Percentiles rank a stretch among this genome's conserved stretches.
Conservation (phyloP, 371 early-diverging fungal species). For the Actinomucor elegans region DNA sequence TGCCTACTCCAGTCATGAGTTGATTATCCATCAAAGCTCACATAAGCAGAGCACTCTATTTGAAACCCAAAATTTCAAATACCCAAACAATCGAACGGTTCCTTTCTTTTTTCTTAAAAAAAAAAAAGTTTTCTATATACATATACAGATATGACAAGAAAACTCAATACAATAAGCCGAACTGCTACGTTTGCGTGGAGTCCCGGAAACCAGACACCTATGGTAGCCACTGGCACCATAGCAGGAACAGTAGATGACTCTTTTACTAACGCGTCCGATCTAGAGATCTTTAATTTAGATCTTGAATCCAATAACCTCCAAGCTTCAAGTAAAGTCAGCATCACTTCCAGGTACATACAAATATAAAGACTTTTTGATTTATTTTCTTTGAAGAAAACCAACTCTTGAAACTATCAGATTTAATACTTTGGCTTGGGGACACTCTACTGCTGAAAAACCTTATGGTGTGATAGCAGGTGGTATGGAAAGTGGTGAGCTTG, state of each 20-base stretch:
- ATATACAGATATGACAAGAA: slow-evolving; percentile 34
- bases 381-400: background rate
- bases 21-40: too few relatives aligned
- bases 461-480: slow-evolving; percentile 93
- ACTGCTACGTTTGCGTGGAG: slow-evolving; percentile 85
- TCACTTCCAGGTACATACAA: slow-evolving; percentile 62
- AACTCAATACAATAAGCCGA: slow-evolving; percentile 70
- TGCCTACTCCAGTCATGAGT: too few relatives aligned
- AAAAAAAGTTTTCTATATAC: too few relatives aligned
- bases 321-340: slow-evolving; percentile 59
- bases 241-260: slow-evolving; percentile 94
- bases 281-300: slow-evolving; percentile 86
- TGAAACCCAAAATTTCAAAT: too few relatives aligned
- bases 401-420: slow-evolving; percentile 18
- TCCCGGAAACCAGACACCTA: slow-evolving; percentile 67
- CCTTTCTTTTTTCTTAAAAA: too few relatives aligned
- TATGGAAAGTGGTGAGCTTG: slow-evolving; percentile 91
- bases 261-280: slow-evolving; percentile 85
- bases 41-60: too few relatives aligned
- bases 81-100: too few relatives aligned
- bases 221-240: slow-evolving; percentile 89
- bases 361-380: slow-evolving; percentile 63
- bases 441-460: slow-evolving; percentile 52
- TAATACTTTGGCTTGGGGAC: slow-evolving; percentile 90
- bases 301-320: slow-evolving; percentile 40